Conservation (phyloP, 768 basidiomycete species). For the Tulasnella sp. region DNA sequence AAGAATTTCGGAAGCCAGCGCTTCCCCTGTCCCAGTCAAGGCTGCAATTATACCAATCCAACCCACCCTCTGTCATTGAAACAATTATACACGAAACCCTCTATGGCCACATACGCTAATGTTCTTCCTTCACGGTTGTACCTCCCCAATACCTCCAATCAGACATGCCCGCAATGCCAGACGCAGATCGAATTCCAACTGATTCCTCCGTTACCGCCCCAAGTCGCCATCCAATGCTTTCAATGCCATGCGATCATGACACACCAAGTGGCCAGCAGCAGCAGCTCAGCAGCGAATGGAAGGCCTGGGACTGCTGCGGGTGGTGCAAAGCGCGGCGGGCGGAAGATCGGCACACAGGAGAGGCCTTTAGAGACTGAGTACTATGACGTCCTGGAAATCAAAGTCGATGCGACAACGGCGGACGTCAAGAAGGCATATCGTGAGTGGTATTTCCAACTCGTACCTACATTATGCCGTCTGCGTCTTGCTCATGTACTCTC, state of each 20-base stretch:
- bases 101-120: too few species aligned
- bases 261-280: not conserved
- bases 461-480: too few species aligned
- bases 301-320: not conserved
- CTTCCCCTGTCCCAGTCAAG: too few species aligned
- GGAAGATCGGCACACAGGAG: slow-evolving; percentile 84
- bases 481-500: not conserved
- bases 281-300: not conserved
- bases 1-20: too few species aligned
- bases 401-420: slow-evolving; percentile 62
- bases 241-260: slow-evolving; percentile 6
- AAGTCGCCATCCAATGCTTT: slow-evolving; percentile 10
- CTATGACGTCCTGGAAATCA: slow-evolving; percentile 73
- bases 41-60: too few species aligned
- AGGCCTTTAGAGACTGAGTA: slow-evolving; percentile 82
- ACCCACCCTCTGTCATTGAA: too few species aligned
- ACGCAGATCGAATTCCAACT: slow-evolving; percentile 11
- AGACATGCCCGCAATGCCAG: slow-evolving; percentile 11
- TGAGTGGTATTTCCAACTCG: slow-evolving; percentile 28
- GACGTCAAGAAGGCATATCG: slow-evolving; percentile 91
- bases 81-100: too few species aligned
- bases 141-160: slow-evolving; percentile 5
- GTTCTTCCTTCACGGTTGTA: not conserved
- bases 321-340: slow-evolving; percentile 34
- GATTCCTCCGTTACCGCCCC: not conserved